Base-by-base conservation (phyloP, 495 filamentous ascomycete species). In the Penicillium samsonianum region DNA sequence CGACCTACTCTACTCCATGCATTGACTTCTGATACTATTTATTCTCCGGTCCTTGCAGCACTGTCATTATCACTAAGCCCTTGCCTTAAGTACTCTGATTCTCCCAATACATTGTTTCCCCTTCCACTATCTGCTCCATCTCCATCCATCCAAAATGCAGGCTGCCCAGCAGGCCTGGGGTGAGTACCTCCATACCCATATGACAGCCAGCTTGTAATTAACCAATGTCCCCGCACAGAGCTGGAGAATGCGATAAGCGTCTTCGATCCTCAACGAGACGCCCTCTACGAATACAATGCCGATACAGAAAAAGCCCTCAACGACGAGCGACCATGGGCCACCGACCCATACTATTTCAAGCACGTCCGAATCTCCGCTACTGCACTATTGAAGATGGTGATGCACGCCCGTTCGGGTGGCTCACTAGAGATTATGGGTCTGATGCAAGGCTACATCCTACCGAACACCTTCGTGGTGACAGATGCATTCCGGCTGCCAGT, bases 321-420 rank as follows among this genome's bases (percentile, higher is more conserved):
- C 28, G 73, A 80, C 4, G 77, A 76, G n/a, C 82, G 82, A 28
- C 92, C 95, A 37, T 98, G 95, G 94, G 71, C 73, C 53, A 80
- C 78, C n/a, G 84, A 97, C 70, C 89, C 88, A 0, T 79, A 91
- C 70, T 86, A 97, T 79, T 99, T 96, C 85, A 92, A 94, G 69
- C 80, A 87, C 37, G 89, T 98, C 23, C 91, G 92, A 62, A 92
- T 99, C 72, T 93, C 90, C 40, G 90, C 95, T 38, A 86, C 95
- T 22, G 95, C 95, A 5, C 84, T 99, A 12, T 81, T 98, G 60
- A 99, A 99, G 76, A 99, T 99, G 95, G 91, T 96, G 55, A 98
- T 96, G 91, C 95, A 99, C 71, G 95, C 95, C 2, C 89, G 95
- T 20, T 90, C 89, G 0, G 95, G 95, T 48, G 93, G 94, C 17